phyloP scores from a whole-genome alignment of 139 green algal species.

The Picochlorum sp. region DNA sequence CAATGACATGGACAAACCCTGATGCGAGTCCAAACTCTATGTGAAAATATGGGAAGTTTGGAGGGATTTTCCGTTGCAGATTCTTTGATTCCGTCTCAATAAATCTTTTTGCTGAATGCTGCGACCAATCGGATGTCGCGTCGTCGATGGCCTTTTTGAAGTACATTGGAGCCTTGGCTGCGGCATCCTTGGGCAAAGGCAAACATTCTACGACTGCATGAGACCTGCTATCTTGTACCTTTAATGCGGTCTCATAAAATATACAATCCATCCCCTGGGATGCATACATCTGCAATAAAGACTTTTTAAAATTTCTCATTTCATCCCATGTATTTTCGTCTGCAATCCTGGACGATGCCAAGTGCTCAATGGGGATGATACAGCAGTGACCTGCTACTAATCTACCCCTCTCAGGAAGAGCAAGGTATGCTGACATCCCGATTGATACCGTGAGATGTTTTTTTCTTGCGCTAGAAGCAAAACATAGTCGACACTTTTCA shows the following conservation, averaged over 20 bases:
- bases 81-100: slow-evolving; percentile 80
- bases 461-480: slow-evolving; percentile 23
- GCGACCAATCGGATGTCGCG: slow-evolving; percentile 81
- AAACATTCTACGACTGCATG: slow-evolving; percentile 82
- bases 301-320: slow-evolving; percentile 98
- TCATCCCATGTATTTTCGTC: slow-evolving; percentile 86
- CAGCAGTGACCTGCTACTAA: slow-evolving; percentile 73
- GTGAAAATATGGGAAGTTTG: slow-evolving; percentile 91
- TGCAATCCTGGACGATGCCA: slow-evolving; percentile 39
- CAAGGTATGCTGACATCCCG: slow-evolving; percentile 68
- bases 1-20: slow-evolving; percentile 89
- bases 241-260: slow-evolving; percentile 83
- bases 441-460: slow-evolving; percentile 73
- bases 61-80: slow-evolving; percentile 77
- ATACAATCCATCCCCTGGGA: slow-evolving; percentile 47
- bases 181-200: slow-evolving; percentile 47
- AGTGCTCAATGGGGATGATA: slow-evolving; percentile 70
- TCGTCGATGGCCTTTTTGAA: slow-evolving; percentile 69
- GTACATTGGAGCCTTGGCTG: slow-evolving; percentile 12
- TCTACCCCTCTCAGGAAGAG: slow-evolving; percentile 51
- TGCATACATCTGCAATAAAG: slow-evolving; percentile 76
- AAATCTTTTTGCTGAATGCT: slow-evolving; percentile 80
- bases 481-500: slow-evolving; percentile 39
- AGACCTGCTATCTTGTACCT: slow-evolving; percentile 6
- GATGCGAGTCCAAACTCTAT: slow-evolving; percentile 63